Evolutionary conservation across 345 rosid genomes (phyloP).

Genomic region (Eucalyptus globulus): DNA sequence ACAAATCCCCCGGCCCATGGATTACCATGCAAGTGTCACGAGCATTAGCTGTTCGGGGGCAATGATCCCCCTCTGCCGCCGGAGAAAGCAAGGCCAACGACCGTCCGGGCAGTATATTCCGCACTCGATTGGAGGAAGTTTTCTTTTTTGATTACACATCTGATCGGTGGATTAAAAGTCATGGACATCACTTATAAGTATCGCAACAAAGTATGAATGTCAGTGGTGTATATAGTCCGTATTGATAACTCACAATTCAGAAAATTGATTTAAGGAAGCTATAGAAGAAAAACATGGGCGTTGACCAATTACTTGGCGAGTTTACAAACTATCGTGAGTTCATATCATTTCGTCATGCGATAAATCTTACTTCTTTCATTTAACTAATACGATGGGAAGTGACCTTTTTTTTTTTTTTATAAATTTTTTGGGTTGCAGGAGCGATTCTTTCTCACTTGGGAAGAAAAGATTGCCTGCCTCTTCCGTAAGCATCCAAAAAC

Average conservation of each 20-base stretch:
- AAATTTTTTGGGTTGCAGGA: not conserved
- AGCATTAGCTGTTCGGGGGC: not conserved
- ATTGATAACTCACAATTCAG: not conserved
- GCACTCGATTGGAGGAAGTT: not conserved
- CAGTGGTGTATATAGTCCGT: not conserved
- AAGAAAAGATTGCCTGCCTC: not conserved
- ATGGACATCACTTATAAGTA: not conserved
- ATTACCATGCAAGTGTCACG: not conserved
- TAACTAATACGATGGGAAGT: not conserved
- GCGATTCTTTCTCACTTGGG: not conserved
- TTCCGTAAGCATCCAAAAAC: not conserved
- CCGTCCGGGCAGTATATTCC: not conserved
- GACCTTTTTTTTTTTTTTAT: not conserved
- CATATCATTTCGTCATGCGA: fast-evolving
- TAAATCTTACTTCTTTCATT: not conserved
- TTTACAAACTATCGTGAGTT: not conserved
- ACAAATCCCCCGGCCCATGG: not conserved
- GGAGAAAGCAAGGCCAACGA: not conserved
- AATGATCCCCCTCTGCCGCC: not conserved
- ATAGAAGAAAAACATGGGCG: not conserved
- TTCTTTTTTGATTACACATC: not conserved
- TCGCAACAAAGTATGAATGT: not conserved
- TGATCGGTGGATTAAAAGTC: not conserved
- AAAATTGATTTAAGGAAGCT: not conserved
- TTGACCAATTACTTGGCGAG: not conserved